Evolutionary conservation across 768 basidiomycete genomes (phyloP).

Genomic region (Multifurca ochricompacta): DNA sequence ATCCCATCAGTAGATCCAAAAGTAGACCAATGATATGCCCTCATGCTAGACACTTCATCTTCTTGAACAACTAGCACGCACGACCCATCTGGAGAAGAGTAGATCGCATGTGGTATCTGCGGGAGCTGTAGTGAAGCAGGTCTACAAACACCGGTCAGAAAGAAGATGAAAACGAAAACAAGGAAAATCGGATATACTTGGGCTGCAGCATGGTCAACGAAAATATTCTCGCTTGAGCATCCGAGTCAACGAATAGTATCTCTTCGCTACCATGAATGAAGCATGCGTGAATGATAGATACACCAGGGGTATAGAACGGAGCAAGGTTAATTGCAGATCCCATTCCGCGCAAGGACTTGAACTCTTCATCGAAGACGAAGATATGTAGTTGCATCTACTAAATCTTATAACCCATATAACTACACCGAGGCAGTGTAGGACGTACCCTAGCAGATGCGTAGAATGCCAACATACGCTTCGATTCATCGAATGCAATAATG

Average conservation of each 20-base stretch:
- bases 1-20: constrained; percentile 47
- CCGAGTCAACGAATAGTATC: constrained; percentile 41
- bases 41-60: constrained; percentile 19
- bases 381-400: constrained; percentile 34
- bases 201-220: constrained; percentile 48
- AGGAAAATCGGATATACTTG: constrained; percentile 29
- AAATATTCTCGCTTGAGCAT: constrained; percentile 39
- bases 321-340: constrained; percentile 37
- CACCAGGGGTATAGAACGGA: constrained; percentile 34
- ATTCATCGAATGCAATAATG: constrained; percentile 45
- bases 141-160: constrained; percentile 27
- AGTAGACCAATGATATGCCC: constrained; percentile 48
- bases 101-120: constrained; percentile 29
- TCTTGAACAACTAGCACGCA: constrained; percentile 36
- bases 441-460: constrained; percentile 37
- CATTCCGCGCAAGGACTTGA: constrained; percentile 33
- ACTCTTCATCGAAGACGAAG: constrained; percentile 41
- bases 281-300: constrained; percentile 31
- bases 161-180: not conserved
- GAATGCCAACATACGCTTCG: constrained; percentile 42
- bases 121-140: constrained; percentile 38
- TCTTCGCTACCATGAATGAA: constrained; percentile 50
- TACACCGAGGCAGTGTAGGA: not conserved
- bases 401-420: not conserved
- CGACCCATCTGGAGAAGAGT: constrained; percentile 48